Evolutionary conservation across 2,329 filamentous ascomycete species (phyloP), one percentile per base, ranked within the genome.

Genomic region (Colletotrichum somersetense): DNA sequence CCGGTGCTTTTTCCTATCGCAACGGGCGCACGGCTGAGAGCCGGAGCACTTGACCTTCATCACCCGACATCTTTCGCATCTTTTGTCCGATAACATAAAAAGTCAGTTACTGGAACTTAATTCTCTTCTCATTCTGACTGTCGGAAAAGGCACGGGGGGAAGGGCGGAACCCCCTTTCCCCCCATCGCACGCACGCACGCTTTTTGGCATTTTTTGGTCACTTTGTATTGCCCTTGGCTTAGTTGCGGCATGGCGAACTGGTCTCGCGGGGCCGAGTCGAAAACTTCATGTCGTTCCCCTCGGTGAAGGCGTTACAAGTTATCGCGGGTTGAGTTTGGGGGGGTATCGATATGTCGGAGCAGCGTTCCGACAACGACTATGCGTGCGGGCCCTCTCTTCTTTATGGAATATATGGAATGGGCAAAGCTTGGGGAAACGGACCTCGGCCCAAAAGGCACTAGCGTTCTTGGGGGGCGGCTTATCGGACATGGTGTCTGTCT

Each of bases 1-100:
- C 12, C 67, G 35, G 62, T 75, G 70, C 70, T 67, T 78, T 66
- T 61, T 74, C 53, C 57, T 66, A 11, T 57, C 76, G 73, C 68
- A 78, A 23, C 75, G 69, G n/a, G 71, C 65, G 26, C 75, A 76
- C 14, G 75, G 75, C 57, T 75, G 71, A 40, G 74, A 72, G 42
- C 75, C 75, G 42, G 73, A 75, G 59, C 75, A 76, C 71, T 76
- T 76, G 61, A 76, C 75, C 48, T 76, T 76, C 75, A 76, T 76
- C 48, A 72, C 62, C 38, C 75, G 74, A 50, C 75, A 76, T 76
- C 75, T 56, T 23, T 75, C 74, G 67, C 75, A 76, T 26, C 75
- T 76, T 63, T 63, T 53, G 5, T 23, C n/a, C 79, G 44, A 10
- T 0, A 48, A n/a, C 8, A 48, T 5, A 12, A 48, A 86, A 2